Conservation (phyloP, 2,329 filamentous ascomycete genomes). For the Triangularia setosa region DNA sequence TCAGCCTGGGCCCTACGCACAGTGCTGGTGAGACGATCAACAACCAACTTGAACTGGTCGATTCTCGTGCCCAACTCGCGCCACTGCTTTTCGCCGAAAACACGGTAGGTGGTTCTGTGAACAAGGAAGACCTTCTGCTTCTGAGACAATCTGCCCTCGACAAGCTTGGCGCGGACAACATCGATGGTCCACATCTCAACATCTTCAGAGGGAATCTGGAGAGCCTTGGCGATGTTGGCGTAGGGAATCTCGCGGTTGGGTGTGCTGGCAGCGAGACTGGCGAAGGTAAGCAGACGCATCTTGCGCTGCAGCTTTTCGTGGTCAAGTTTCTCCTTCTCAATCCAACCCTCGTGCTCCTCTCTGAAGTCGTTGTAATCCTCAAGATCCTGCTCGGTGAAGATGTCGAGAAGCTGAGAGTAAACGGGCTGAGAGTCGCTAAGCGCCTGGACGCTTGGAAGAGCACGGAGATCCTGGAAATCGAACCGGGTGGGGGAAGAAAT, state of each 20-base stretch:
- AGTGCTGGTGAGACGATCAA: slow-evolving; percentile 73
- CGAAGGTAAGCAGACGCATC: slow-evolving; percentile 92
- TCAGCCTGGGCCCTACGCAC: slow-evolving; percentile 78
- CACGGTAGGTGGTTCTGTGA: slow-evolving; percentile 92
- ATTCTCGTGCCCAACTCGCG: slow-evolving; percentile 85
- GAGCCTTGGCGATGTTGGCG: slow-evolving; percentile 73
- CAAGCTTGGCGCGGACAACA: slow-evolving; percentile 89
- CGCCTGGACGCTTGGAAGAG: slow-evolving; percentile 77
- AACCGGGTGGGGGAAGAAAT: slow-evolving; percentile 55
- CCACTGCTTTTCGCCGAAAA: slow-evolving; percentile 98
- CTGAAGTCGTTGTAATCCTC: slow-evolving; percentile 96
- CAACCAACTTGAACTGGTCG: slow-evolving; percentile 83
- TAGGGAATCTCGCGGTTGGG: slow-evolving; percentile 87
- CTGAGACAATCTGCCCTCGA: slow-evolving; percentile 95
- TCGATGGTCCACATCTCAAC: slow-evolving; percentile 99
- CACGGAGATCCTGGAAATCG: slow-evolving; percentile 77
- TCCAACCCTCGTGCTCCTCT: slow-evolving; percentile 81
- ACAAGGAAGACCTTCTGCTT: slow-evolving; percentile 90
- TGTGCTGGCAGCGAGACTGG: slow-evolving; percentile 79
- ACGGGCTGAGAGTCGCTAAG: slow-evolving; percentile 79
- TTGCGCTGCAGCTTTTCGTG: slow-evolving; percentile 78
- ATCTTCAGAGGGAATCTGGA: slow-evolving; percentile 77
- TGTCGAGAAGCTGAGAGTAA: slow-evolving; percentile 88
- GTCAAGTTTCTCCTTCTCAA: slow-evolving; percentile 72
- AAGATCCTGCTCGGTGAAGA: slow-evolving; percentile 89